Conservation (phyloP, 192 early-diverging fungal species). For the Nowakowskiella sp. region DNA sequence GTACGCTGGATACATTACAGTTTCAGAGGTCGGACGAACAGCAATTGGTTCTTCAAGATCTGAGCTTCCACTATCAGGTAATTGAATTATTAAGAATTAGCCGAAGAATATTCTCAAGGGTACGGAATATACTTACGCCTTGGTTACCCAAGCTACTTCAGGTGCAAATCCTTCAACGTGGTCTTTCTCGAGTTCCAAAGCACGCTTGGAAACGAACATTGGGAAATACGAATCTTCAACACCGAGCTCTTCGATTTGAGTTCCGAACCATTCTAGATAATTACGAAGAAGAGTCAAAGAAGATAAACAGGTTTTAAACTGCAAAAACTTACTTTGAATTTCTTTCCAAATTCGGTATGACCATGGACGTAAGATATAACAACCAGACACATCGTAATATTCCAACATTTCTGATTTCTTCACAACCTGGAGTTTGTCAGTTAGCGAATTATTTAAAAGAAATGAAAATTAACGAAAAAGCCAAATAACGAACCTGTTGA, state of each 20-base stretch:
- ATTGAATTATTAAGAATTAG: constrained; percentile 1
- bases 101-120: neutral
- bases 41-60: constrained; percentile 96
- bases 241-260: constrained; percentile 79
- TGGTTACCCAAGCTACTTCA: constrained; percentile 99
- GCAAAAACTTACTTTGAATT: constrained; percentile 65
- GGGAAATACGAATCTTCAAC: constrained; percentile 99
- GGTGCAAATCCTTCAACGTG: constrained; percentile 99
- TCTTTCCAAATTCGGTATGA: constrained; percentile 95
- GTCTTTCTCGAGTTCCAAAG: constrained; percentile 94
- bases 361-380: constrained; percentile 96
- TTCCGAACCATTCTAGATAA: constrained; percentile 76
- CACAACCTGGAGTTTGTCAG: constrained; percentile 48
- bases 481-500: constrained; percentile 52
- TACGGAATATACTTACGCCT: constrained; percentile 43
- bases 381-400: constrained; percentile 97
- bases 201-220: constrained; percentile 90
- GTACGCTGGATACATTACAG: constrained; percentile 99
- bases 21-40: constrained; percentile 97
- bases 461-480: neutral
- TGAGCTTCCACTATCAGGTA: constrained; percentile 49
- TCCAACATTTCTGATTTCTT: constrained; percentile 93
- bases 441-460: neutral
- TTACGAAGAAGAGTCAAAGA: constrained; percentile 8
- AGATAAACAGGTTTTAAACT: neutral